Percentiles rank a stretch among this genome's conserved stretches.
phyloP scores from a whole-genome alignment of 73 alveolate species.

The Paramecium tetraurelia region DNA sequence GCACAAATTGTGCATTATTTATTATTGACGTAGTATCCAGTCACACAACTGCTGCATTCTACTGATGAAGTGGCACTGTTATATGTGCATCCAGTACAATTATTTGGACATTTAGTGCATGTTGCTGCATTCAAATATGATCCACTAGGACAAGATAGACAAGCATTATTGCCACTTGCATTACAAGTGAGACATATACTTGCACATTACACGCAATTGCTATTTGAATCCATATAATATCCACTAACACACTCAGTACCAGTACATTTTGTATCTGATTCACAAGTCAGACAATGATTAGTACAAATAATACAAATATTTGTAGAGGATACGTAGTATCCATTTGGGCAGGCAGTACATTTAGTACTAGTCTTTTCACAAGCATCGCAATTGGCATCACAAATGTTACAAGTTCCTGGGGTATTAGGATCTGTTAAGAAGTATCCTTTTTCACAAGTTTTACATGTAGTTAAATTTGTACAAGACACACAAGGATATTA shows the following conservation, averaged over 20 bases:
- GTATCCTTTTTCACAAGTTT: neutral
- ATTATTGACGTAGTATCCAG: neutral
- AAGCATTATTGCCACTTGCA: neutral
- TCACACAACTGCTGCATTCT: neutral
- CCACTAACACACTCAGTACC: neutral
- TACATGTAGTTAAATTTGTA: neutral
- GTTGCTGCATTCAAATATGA: neutral
- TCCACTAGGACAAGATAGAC: neutral
- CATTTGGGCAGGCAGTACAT: conserved; percentile 28
- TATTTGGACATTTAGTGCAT: neutral
- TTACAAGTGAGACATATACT: neutral
- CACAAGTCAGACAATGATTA: neutral
- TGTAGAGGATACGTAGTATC: neutral
- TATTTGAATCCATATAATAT: neutral
- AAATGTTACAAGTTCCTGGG: neutral
- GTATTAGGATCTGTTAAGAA: neutral
- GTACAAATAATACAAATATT: neutral
- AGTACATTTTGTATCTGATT: neutral
- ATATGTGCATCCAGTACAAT: neutral
- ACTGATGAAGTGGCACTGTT: too few species aligned
- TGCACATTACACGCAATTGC: neutral
- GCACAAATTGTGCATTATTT: neutral
- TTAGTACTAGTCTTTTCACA: neutral
- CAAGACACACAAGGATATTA: neutral
- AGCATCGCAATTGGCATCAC: conserved; percentile 30